Percentiles rank a stretch among this genome's conserved stretches.
phyloP scores from a whole-genome alignment of 441 rosid species.

The Corymbia calophylla region DNA sequence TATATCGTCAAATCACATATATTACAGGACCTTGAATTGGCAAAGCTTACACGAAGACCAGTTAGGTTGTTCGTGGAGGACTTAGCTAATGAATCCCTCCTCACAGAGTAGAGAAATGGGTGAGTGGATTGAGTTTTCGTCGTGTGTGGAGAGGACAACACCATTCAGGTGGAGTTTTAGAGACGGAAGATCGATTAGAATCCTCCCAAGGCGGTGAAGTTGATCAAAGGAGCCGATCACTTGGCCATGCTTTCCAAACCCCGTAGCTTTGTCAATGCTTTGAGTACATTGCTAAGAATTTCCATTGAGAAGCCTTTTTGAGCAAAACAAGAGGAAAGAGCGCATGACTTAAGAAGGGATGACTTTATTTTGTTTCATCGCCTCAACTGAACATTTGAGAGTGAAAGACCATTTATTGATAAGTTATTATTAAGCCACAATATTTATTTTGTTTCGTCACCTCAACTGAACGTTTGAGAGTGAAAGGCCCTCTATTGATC shows the following conservation, averaged over 20 bases:
- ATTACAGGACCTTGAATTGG: slow-evolving; percentile 25
- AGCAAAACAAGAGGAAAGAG: background rate
- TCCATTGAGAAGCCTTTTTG: background rate
- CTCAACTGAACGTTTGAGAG: background rate
- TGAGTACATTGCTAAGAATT: slow-evolving; percentile 6
- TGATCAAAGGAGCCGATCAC: slow-evolving; percentile 11
- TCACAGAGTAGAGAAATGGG: slow-evolving; percentile 15
- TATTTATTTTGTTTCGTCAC: background rate
- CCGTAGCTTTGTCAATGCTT: background rate
- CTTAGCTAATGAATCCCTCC: background rate
- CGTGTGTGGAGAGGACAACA: slow-evolving; percentile 12
- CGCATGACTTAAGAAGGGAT: background rate
- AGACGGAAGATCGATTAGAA: slow-evolving; percentile 5
- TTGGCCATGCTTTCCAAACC: slow-evolving; percentile 23
- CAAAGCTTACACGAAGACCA: slow-evolving; percentile 11
- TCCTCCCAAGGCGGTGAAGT: slow-evolving; percentile 7
- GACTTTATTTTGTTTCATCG: no score
- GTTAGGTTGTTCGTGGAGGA: slow-evolving; percentile 8
- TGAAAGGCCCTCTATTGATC: no score
- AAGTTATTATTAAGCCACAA: no score
- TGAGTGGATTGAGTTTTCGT: slow-evolving; percentile 13
- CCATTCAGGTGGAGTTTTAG: slow-evolving; percentile 14
- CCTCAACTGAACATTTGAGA: background rate
- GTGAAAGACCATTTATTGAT: no score
- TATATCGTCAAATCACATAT: background rate